Evolutionary conservation across 176 grass and related monocot species (phyloP).

Genomic region (Oryza glaberrima): DNA sequence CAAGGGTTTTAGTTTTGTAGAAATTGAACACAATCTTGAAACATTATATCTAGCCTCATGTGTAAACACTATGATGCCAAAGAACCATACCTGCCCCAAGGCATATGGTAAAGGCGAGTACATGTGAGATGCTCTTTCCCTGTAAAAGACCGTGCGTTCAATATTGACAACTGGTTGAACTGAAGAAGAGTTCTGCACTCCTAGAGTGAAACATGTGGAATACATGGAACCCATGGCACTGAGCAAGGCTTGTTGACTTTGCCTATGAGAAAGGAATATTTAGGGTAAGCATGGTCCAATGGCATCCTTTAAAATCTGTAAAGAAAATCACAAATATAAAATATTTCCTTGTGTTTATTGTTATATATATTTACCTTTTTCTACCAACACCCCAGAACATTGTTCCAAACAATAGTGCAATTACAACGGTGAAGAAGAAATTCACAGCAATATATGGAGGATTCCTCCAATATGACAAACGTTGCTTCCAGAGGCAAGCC

Average conservation of each 20-base stretch:
- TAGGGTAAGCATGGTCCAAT: no score
- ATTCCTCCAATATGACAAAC: constrained; percentile 90
- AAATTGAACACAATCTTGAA: neutral
- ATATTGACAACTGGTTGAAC: constrained; percentile 70
- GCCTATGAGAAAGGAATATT: constrained; percentile 48
- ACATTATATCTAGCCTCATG: neutral
- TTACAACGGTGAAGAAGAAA: constrained; percentile 66
- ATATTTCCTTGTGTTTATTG: neutral
- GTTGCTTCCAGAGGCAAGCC: constrained; percentile 88
- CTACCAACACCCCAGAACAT: constrained; percentile 80
- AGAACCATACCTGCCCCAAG: constrained; percentile 65
- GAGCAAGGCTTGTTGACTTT: constrained; percentile 61
- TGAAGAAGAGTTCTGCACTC: constrained; percentile 64
- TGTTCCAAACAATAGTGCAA: constrained; percentile 74
- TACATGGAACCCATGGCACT: constrained; percentile 95
- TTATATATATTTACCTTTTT: constrained; percentile 59
- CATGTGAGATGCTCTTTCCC: constrained; percentile 81
- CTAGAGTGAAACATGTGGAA: constrained; percentile 69
- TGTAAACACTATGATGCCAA: constrained; percentile 15
- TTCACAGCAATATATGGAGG: constrained; percentile 84
- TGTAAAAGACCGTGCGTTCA: constrained; percentile 83
- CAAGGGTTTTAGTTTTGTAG: no score
- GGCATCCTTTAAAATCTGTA: neutral
- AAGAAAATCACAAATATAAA: neutral
- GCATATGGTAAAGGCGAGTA: constrained; percentile 86